These are phyloP conservation scores for Pyrenopolyporus hunteri DNA, from an alignment of 495 filamentous ascomycete species.

Conservation along the genomic window DNA sequence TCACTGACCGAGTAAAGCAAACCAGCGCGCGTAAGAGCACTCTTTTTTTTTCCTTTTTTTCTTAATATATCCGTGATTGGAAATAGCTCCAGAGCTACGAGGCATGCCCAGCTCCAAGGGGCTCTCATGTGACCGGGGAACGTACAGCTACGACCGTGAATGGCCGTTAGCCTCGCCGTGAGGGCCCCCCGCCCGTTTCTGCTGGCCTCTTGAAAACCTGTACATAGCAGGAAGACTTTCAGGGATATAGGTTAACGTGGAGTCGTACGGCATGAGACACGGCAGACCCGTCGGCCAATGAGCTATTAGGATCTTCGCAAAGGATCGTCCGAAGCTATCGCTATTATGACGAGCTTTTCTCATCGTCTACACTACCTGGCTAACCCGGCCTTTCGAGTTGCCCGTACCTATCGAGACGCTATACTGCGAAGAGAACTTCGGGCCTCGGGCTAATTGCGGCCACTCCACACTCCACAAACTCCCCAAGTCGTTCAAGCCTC, in stretches of 20 bases:
- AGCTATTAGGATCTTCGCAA: background rate
- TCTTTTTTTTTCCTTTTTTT: too few relatives aligned
- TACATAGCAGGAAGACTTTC: slow-evolving; percentile 15
- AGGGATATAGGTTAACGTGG: slow-evolving; percentile 9
- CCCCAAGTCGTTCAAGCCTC: slow-evolving; percentile 14
- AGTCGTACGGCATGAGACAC: slow-evolving; percentile 32
- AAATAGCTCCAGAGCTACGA: slow-evolving; percentile 1
- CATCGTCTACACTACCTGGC: background rate
- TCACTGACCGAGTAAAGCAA: too few relatives aligned
- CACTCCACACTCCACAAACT: slow-evolving; percentile 36
- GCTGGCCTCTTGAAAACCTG: slow-evolving; percentile 11
- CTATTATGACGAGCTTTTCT: slow-evolving; percentile 17
- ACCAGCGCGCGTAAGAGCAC: too few relatives aligned
- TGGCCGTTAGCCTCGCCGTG: slow-evolving; percentile 9
- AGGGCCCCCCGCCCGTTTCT: slow-evolving; percentile 7
- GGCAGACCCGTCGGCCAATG: slow-evolving; percentile 24
- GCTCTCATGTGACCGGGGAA: background rate
- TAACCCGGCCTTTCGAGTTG: slow-evolving; percentile 1
- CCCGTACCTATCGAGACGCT: background rate
- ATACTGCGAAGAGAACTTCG: slow-evolving; percentile 27
- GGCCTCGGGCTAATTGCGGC: slow-evolving; percentile 38
- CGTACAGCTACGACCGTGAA: slow-evolving; percentile 1
- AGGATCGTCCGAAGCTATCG: slow-evolving; percentile 13
- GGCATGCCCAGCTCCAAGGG: slow-evolving; percentile 1
- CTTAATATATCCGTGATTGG: background rate